Percentiles rank a stretch among this genome's conserved stretches.
These are phyloP conservation scores for Botryosphaeria dothidea DNA, from an alignment of 2,329 filamentous ascomycete species.

Conservation along the genomic window DNA sequence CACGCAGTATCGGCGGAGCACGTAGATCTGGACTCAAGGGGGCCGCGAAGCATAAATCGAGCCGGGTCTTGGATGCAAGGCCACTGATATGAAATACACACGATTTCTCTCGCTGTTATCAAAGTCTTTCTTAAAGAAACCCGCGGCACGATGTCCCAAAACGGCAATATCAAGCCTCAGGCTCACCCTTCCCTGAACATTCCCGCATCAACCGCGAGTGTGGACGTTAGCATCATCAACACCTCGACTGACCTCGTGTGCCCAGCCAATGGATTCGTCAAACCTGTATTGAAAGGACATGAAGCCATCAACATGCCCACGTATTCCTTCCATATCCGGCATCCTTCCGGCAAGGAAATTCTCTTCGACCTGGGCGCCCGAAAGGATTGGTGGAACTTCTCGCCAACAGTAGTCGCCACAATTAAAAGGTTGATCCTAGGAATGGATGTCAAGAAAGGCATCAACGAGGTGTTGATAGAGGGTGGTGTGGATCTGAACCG, in stretches of 20 bases:
- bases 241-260: constrained; percentile 9
- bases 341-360: constrained; percentile 42
- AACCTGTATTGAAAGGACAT: constrained; percentile 9
- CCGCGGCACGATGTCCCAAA: constrained; percentile 7
- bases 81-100: no score
- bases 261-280: constrained; percentile 9
- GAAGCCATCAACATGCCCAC: constrained; percentile 32
- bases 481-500: constrained; percentile 36
- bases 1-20: not conserved
- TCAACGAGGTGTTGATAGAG: constrained; percentile 38
- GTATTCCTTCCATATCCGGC: constrained; percentile 52
- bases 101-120: no score
- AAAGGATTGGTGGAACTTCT: constrained; percentile 47
- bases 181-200: constrained; percentile 8
- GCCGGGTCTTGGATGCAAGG: not conserved
- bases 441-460: constrained; percentile 45
- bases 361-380: constrained; percentile 51
- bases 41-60: not conserved
- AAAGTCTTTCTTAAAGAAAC: no score
- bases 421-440: constrained; percentile 36
- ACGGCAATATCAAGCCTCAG: constrained; percentile 10
- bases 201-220: not conserved
- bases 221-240: constrained; percentile 9
- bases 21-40: not conserved
- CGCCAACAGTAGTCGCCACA: not conserved